A percentile compares a stretch with the other conserved stretches of the same genome.
Evolutionary conservation across 768 basidiomycete genomes (phyloP).

Genomic region (Agaricus blazei): DNA sequence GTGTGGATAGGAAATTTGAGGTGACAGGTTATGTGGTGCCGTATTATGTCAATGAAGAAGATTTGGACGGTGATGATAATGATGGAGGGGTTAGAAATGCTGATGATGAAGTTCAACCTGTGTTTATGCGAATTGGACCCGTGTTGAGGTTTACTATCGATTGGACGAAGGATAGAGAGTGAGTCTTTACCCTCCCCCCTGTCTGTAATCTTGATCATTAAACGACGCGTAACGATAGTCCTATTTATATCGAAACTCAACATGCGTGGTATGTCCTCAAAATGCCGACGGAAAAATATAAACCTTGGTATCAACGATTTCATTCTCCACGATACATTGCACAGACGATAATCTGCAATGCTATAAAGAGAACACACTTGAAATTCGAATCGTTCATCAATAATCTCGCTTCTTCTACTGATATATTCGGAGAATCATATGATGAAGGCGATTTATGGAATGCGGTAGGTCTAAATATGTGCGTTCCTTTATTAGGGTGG

Average conservation of each 20-base stretch:
- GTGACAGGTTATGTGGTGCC: conserved; percentile 53
- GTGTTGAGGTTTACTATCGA: conserved; percentile 48
- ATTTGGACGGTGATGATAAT: conserved; percentile 55
- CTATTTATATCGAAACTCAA: conserved; percentile 60
- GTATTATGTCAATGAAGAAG: conserved; percentile 40
- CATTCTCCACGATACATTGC: conserved; percentile 45
- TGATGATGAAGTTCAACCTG: conserved; percentile 33
- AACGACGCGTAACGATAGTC: conserved; percentile 29
- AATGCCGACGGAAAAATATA: conserved; percentile 42
- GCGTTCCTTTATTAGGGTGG: background rate
- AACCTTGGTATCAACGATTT: conserved; percentile 39
- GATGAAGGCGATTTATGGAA: conserved; percentile 26
- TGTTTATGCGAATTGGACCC: conserved; percentile 40
- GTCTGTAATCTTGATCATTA: background rate
- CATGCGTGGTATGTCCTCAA: conserved; percentile 60
- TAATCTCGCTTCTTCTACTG: conserved; percentile 25
- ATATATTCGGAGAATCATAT: conserved; percentile 30
- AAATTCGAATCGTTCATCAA: conserved; percentile 30
- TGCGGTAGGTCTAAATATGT: conserved; percentile 17
- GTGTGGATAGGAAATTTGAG: conserved; percentile 35
- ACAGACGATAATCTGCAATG: conserved; percentile 39
- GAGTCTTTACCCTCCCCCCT: conserved; percentile 18
- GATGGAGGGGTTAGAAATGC: conserved; percentile 42
- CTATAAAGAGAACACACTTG: conserved; percentile 23
- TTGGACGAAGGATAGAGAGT: conserved; percentile 48